Evolutionary conservation across 345 rosid genomes (phyloP).

Genomic region (Euphorbia tirucalli): DNA sequence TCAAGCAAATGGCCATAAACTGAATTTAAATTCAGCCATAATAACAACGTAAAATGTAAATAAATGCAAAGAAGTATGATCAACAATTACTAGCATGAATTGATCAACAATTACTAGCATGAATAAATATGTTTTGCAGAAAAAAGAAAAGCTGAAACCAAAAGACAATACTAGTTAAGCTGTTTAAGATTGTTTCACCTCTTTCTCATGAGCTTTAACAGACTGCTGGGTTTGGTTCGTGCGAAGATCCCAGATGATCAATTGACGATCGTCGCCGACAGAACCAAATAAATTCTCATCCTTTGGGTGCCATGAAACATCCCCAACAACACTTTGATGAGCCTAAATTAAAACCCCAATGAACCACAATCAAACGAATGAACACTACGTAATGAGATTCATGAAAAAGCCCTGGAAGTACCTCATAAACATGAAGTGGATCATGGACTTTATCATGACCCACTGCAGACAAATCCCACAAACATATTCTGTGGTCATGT

Average conservation of each 20-base stretch:
- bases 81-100: background rate
- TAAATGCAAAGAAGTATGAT: background rate
- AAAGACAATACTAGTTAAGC: background rate
- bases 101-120: background rate
- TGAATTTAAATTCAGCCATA: background rate
- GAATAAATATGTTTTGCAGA: background rate
- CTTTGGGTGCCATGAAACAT: conserved; percentile 90
- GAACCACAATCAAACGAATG: background rate
- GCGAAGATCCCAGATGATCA: conserved; percentile 86
- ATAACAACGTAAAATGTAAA: background rate
- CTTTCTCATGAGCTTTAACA: conserved; percentile 80
- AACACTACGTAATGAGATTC: background rate
- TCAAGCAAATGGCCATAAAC: background rate
- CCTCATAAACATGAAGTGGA: conserved; percentile 72
- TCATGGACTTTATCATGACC: conserved; percentile 57
- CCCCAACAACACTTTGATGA: conserved; percentile 71
- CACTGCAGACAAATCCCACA: conserved; percentile 76
- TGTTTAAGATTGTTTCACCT: conserved; percentile 39
- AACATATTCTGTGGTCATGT: conserved; percentile 73
- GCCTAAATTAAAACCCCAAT: conserved; percentile 44
- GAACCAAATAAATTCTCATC: conserved; percentile 82
- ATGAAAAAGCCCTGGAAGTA: conserved; percentile 21
- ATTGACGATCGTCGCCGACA: conserved; percentile 74
- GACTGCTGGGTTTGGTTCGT: conserved; percentile 61
- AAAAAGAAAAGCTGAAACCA: background rate